These are phyloP conservation scores for Powellomyces hirtus DNA, from an alignment of 192 early-diverging fungal genomes.

Conservation along the genomic window DNA sequence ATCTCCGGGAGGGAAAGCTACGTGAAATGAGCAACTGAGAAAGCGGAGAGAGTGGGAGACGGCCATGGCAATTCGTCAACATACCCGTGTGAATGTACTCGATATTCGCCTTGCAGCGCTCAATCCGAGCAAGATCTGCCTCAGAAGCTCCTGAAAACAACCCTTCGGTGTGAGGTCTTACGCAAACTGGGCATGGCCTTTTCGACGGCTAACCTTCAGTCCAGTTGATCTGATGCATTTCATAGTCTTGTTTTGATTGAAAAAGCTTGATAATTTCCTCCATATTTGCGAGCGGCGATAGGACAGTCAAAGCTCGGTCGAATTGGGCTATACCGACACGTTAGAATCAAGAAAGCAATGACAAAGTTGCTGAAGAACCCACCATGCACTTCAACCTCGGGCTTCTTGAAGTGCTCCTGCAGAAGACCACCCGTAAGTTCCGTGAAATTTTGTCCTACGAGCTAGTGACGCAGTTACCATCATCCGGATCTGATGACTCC, in stretches of 20 bases:
- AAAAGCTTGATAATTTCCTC: conserved; percentile 34
- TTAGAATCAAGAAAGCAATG: neutral
- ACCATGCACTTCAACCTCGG: neutral
- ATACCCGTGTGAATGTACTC: too few relatives aligned
- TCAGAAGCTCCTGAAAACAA: too few relatives aligned
- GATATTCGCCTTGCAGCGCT: neutral
- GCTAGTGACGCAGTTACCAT: conserved; percentile 14
- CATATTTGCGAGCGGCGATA: conserved; percentile 11
- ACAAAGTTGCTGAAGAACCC: neutral
- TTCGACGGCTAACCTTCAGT: neutral
- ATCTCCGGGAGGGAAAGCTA: conserved; percentile 17
- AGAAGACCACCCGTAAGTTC: neutral
- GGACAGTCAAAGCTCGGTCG: neutral
- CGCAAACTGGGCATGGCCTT: too few relatives aligned
- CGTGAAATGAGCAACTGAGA: neutral
- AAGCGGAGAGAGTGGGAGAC: neutral
- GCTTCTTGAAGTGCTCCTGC: neutral
- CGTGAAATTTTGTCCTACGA: neutral
- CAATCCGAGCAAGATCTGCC: neutral
- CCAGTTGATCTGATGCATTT: conserved; percentile 7
- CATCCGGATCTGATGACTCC: conserved; percentile 48
- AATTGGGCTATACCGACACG: neutral
- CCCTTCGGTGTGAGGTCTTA: too few relatives aligned
- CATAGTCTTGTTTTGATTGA: conserved; percentile 9
- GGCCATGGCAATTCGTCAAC: too few relatives aligned